Conservation (phyloP, 2,329 filamentous ascomycete species). For the Colletotrichum destructivum region DNA sequence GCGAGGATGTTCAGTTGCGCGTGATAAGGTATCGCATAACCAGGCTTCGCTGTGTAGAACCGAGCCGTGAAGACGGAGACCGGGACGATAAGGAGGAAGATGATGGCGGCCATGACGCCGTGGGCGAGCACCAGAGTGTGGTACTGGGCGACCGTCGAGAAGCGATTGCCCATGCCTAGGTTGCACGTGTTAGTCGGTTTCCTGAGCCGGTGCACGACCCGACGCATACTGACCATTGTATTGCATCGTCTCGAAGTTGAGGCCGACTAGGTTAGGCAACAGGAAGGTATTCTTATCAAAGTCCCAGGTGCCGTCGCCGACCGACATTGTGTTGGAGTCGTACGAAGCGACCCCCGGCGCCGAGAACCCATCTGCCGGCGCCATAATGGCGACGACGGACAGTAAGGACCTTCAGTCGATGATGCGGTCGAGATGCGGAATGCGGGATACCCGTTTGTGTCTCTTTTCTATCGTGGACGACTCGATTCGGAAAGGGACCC, state of each 20-base stretch:
- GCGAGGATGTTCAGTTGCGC: slow-evolving; percentile 82
- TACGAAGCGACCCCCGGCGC: slow-evolving; percentile 82
- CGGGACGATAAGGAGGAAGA: slow-evolving; percentile 82
- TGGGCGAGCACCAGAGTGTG: slow-evolving; percentile 80
- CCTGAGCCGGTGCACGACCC: background rate
- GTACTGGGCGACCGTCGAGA: slow-evolving; percentile 78
- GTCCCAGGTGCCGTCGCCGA: slow-evolving; percentile 90
- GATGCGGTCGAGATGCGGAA: slow-evolving; percentile 20
- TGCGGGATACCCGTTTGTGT: slow-evolving; percentile 19
- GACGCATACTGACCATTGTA: slow-evolving; percentile 78
- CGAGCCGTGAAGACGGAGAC: slow-evolving; percentile 80
- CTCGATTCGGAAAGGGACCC: slow-evolving; percentile 21
- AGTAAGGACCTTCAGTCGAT: slow-evolving; percentile 33
- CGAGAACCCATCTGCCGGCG: slow-evolving; percentile 73
- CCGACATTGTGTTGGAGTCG: slow-evolving; percentile 79
- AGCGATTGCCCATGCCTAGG: slow-evolving; percentile 86
- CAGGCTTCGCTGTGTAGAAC: slow-evolving; percentile 76
- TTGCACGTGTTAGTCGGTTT: slow-evolving; percentile 42
- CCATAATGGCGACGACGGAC: slow-evolving; percentile 67
- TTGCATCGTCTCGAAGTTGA: slow-evolving; percentile 86
- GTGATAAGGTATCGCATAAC: slow-evolving; percentile 77
- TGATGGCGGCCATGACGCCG: slow-evolving; percentile 78
- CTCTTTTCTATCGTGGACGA: slow-evolving; percentile 23
- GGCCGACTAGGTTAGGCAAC: slow-evolving; percentile 81
- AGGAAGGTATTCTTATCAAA: slow-evolving; percentile 83